These are phyloP conservation scores for Millerozyma acaciae DNA, from an alignment of 805 yeast species.

Conservation along the genomic window DNA sequence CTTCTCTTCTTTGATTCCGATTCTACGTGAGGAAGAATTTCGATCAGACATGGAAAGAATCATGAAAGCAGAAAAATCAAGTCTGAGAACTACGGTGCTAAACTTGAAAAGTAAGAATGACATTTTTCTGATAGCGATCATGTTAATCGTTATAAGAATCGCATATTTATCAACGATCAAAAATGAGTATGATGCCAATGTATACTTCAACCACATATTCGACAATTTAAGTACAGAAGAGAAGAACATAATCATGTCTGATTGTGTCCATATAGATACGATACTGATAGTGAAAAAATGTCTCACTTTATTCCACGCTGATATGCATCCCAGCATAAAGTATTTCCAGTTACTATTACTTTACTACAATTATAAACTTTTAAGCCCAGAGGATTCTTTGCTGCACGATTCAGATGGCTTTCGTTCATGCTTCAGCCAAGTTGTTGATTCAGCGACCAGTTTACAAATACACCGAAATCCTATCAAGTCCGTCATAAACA, in stretches of 20 bases:
- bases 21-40: constrained; percentile 2
- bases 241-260: neutral
- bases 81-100: neutral
- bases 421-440: neutral
- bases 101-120: constrained; percentile 19
- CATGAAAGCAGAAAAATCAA: neutral
- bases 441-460: neutral
- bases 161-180: constrained; percentile 24
- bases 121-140: constrained; percentile 19
- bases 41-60: constrained; percentile 1
- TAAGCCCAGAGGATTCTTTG: constrained; percentile 36
- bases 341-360: constrained; percentile 60
- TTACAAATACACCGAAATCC: neutral
- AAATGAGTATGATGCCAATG: neutral
- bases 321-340: constrained; percentile 5
- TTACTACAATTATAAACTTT: constrained; percentile 49
- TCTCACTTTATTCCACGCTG: constrained; percentile 41
- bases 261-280: neutral
- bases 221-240: neutral
- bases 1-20: constrained; percentile 3
- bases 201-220: neutral
- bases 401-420: neutral
- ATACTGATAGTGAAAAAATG: constrained; percentile 20
- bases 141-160: constrained; percentile 23
- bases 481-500: neutral